A percentile compares a stretch with the other conserved stretches of the same genome.
phyloP scores from a whole-genome alignment of 306 rosid species.

The Prunus salicina region DNA sequence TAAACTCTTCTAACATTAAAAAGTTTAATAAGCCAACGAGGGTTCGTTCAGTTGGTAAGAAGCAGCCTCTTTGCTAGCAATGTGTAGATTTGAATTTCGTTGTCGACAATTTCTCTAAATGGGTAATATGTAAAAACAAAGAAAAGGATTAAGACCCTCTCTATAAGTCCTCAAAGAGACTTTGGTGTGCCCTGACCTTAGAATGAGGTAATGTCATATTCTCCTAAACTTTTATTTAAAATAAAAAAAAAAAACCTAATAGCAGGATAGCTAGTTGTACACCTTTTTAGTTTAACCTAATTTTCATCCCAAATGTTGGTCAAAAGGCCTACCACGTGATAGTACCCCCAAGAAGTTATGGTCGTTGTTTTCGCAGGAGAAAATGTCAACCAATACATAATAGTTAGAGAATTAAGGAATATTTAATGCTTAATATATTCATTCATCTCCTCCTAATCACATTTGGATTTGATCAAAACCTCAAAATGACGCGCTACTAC shows the following conservation, averaged over 20 bases:
- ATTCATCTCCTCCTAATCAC: not conserved
- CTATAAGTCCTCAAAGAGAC: fast-evolving
- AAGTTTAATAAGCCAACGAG: no score
- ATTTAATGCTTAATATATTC: not conserved
- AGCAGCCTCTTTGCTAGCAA: fast-evolving
- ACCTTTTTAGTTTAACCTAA: no score
- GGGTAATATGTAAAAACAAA: no score
- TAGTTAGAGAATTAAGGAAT: not conserved
- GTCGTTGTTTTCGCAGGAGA: not conserved
- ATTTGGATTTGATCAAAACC: not conserved
- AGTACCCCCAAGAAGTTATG: no score
- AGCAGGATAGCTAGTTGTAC: no score
- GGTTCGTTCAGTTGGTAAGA: no score
- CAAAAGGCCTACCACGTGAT: no score
- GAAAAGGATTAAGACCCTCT: fast-evolving
- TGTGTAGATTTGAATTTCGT: fast-evolving
- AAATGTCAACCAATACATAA: not conserved
- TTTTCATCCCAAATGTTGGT: no score
- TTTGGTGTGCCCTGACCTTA: fast-evolving
- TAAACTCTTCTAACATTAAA: no score
- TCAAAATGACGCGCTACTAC: constrained; percentile 8
- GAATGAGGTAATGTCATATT: fast-evolving
- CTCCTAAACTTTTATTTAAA: no score
- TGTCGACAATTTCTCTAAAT: fast-evolving
- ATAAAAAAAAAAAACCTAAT: no score